Conservation (phyloP, 1,284 basidiomycete species). For the Marasmius sp. region DNA sequence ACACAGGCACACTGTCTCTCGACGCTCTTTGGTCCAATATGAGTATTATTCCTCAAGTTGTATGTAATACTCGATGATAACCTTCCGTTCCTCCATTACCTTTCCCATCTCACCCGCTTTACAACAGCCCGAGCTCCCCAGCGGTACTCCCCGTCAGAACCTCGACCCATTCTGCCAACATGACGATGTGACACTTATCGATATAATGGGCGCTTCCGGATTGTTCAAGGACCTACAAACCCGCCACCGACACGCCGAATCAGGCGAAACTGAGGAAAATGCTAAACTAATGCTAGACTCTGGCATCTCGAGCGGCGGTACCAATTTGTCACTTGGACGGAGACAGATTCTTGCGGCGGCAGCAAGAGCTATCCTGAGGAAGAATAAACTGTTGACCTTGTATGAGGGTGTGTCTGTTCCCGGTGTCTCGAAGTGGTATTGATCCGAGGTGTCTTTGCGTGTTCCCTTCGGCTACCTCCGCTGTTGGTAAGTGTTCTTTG, state of each 20-base stretch:
- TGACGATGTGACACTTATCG: conserved; percentile 64
- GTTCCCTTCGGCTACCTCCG: conserved; percentile 43
- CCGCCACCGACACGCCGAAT: no score
- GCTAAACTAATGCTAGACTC: conserved; percentile 52
- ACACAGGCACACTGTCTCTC: conserved; percentile 55
- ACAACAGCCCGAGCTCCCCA: conserved; percentile 63
- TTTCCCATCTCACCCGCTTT: conserved; percentile 42
- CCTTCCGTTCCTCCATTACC: conserved; percentile 1
- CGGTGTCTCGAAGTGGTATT: not conserved
- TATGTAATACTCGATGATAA: conserved; percentile 29
- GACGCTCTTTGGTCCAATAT: conserved; percentile 61
- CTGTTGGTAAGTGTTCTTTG: conserved; percentile 39
- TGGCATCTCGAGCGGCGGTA: conserved; percentile 54
- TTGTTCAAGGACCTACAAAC: conserved; percentile 52
- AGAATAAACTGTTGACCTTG: conserved; percentile 58
- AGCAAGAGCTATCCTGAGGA: conserved; percentile 55
- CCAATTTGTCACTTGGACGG: conserved; percentile 72
- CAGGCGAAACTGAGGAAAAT: conserved; percentile 39
- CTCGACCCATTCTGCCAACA: conserved; percentile 73
- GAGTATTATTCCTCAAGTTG: conserved; percentile 60
- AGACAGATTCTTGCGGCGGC: conserved; percentile 66
- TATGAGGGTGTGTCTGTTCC: conserved; percentile 49
- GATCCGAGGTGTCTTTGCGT: not conserved
- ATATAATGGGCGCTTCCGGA: conserved; percentile 54
- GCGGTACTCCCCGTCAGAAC: conserved; percentile 58